Conservation (phyloP, 2,329 filamentous ascomycete genomes). For the Alternaria sp. region DNA sequence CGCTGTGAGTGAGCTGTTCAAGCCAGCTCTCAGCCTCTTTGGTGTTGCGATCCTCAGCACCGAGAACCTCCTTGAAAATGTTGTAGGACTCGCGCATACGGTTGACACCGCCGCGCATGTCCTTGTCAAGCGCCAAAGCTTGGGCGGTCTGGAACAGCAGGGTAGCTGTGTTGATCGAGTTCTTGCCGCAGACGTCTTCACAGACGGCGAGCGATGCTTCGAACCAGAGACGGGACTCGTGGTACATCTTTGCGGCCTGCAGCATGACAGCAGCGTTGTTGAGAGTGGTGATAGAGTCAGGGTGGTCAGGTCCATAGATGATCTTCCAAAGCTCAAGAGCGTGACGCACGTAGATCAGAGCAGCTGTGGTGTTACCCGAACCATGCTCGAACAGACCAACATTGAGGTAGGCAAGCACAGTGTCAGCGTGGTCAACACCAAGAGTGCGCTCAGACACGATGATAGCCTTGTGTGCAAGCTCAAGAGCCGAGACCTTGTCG, state of each 20-base stretch:
- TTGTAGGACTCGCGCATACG: conserved; percentile 97
- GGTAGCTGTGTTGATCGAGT: conserved; percentile 92
- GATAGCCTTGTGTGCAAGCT: conserved; percentile 94
- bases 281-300: conserved; percentile 97
- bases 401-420: conserved; percentile 94
- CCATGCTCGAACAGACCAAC: conserved; percentile 93
- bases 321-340: conserved; percentile 96
- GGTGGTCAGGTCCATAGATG: conserved; percentile 92
- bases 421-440: conserved; percentile 92
- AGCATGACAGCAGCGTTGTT: conserved; percentile 99
- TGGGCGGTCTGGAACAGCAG: conserved; percentile 97
- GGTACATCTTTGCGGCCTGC: conserved; percentile 92
- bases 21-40: conserved; percentile 98
- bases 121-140: conserved; percentile 92
- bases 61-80: conserved; percentile 89
- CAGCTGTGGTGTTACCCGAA: conserved; percentile 85
- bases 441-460: conserved; percentile 95
- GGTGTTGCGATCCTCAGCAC: conserved; percentile 92
- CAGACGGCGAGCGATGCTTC: conserved; percentile 90
- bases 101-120: conserved; percentile 88
- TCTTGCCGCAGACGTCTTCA: conserved; percentile 86
- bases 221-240: conserved; percentile 96
- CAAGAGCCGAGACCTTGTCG: conserved; percentile 94
- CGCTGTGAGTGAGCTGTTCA: conserved; percentile 93
- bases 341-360: conserved; percentile 89